These are phyloP conservation scores for Pelargonium fulgidum DNA, from an alignment of 441 rosid genomes.

Conservation along the genomic window DNA sequence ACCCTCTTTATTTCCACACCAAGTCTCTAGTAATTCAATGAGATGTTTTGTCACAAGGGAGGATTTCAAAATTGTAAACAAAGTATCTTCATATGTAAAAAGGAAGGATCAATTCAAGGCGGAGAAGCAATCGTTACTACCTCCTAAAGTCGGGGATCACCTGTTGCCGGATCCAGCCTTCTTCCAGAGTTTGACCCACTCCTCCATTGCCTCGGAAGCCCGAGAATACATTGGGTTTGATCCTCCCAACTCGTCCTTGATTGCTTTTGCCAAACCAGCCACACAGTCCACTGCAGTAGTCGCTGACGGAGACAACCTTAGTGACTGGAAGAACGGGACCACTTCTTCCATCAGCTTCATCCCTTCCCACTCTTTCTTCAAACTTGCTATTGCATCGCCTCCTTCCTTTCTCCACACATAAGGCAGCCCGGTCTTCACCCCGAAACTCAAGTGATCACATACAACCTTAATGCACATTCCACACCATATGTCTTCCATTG, in stretches of 20 bases:
- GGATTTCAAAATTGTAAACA: neutral
- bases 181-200: conserved; percentile 79
- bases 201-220: conserved; percentile 70
- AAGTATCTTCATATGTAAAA: neutral
- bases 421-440: conserved; percentile 85
- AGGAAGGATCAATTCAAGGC: neutral
- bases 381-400: conserved; percentile 68
- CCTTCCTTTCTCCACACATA: conserved; percentile 87
- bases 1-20: conserved; percentile 9
- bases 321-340: conserved; percentile 70
- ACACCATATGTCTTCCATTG: conserved; percentile 88
- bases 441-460: conserved; percentile 71
- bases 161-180: conserved; percentile 34
- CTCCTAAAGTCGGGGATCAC: conserved; percentile 15
- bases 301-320: conserved; percentile 51
- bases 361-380: conserved; percentile 97
- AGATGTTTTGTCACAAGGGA: neutral
- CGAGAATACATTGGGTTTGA: conserved; percentile 42
- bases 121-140: conserved; percentile 6
- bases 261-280: conserved; percentile 50
- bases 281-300: conserved; percentile 62
- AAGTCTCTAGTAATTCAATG: neutral
- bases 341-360: conserved; percentile 90
- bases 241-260: conserved; percentile 60
- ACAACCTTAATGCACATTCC: conserved; percentile 86